These are phyloP conservation scores for Gracilaria vermiculophylla DNA, from an alignment of 23 red algal genomes.

Conservation along the genomic window DNA sequence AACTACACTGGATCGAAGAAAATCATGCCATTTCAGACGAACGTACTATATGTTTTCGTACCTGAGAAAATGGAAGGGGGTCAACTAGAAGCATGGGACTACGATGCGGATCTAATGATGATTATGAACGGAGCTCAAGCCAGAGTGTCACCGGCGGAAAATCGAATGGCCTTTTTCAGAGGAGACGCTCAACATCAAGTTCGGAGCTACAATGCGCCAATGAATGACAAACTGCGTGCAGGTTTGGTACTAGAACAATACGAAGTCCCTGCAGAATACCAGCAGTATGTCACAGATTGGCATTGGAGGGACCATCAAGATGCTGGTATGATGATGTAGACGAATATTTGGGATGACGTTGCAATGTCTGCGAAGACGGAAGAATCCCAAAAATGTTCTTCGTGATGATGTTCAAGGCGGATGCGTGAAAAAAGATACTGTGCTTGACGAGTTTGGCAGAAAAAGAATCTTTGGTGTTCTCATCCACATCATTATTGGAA, in stretches of 20 bases:
- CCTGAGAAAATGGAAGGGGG: constrained; percentile 42
- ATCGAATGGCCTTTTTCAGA: constrained; percentile 40
- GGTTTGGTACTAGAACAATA: constrained; percentile 58
- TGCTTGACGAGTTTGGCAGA: too few relatives aligned
- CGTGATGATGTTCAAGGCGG: too few relatives aligned
- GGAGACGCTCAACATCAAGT: constrained; percentile 56
- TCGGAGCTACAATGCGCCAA: constrained; percentile 10
- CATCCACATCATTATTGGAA: too few relatives aligned
- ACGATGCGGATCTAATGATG: not conserved
- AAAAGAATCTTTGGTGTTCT: too few relatives aligned
- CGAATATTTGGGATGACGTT: too few relatives aligned
- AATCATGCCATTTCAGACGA: constrained; percentile 38
- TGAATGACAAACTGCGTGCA: constrained; percentile 20
- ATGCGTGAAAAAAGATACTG: too few relatives aligned
- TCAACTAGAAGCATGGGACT: constrained; percentile 41
- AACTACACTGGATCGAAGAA: constrained; percentile 31
- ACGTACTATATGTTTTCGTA: constrained; percentile 45
- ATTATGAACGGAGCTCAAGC: constrained; percentile 6
- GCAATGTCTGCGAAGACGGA: too few relatives aligned
- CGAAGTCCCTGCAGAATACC: constrained; percentile 3
- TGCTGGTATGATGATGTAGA: constrained; percentile 12
- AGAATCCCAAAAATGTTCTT: too few relatives aligned
- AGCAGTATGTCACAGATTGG: not conserved
- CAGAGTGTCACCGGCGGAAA: constrained; percentile 11
- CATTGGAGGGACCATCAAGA: constrained; percentile 36